Evolutionary conservation across 306 rosid genomes (phyloP).

Genomic region (Senna siamea): DNA sequence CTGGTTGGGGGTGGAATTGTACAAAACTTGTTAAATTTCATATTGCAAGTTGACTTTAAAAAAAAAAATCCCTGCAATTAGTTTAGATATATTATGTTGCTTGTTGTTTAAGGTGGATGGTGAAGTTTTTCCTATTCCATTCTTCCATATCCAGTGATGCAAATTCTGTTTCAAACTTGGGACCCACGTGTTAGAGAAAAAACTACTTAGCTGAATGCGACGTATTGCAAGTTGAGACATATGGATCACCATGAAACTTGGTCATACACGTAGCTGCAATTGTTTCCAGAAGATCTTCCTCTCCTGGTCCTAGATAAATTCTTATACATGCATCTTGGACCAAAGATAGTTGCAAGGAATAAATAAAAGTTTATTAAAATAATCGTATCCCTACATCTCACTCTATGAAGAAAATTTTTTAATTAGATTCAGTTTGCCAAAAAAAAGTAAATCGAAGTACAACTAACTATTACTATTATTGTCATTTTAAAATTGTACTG

Average conservation of each 20-base stretch:
- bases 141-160: constrained; percentile 31
- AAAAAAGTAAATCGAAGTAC: too few species aligned
- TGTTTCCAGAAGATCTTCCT: constrained; percentile 13
- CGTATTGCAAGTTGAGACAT: constrained; percentile 30
- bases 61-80: constrained; percentile 20
- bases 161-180: constrained; percentile 20
- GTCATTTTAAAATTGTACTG: too few species aligned
- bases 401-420: too few species aligned
- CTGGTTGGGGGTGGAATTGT: background rate
- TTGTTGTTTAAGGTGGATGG: constrained; percentile 31
- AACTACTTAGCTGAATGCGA: constrained; percentile 8
- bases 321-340: background rate
- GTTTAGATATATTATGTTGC: constrained; percentile 19
- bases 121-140: constrained; percentile 5
- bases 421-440: too few species aligned
- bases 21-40: background rate
- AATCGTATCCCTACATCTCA: too few species aligned
- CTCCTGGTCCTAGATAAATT: background rate
- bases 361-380: too few species aligned
- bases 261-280: constrained; percentile 6
- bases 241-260: background rate
- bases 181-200: constrained; percentile 3
- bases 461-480: too few species aligned
- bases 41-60: constrained; percentile 20
- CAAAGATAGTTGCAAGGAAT: too few species aligned